Evolutionary conservation across 2,329 filamentous ascomycete genomes (phyloP).

Genomic region (Ophiostoma himal-ulmi): DNA sequence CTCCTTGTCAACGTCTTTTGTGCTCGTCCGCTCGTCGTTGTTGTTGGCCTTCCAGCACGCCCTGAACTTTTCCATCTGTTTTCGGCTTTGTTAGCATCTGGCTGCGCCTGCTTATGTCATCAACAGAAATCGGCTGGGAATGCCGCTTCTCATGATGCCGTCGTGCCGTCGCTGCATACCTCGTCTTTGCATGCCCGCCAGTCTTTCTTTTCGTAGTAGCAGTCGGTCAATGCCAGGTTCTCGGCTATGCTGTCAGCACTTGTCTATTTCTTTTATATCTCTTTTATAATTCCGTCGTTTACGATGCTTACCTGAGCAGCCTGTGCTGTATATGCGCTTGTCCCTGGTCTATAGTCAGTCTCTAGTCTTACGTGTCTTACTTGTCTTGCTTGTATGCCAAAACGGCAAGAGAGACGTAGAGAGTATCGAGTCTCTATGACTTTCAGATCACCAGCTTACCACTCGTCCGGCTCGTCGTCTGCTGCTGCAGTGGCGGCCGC

Average conservation of each 20-base stretch:
- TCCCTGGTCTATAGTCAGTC: constrained; percentile 57
- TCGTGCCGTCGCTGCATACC: constrained; percentile 42
- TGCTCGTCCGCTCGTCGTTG: constrained; percentile 75
- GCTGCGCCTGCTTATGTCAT: not conserved
- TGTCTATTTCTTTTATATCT: not conserved
- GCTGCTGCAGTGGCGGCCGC: constrained; percentile 34
- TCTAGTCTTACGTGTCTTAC: constrained; percentile 14
- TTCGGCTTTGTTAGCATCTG: constrained; percentile 4
- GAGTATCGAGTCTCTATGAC: no score
- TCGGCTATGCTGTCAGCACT: constrained; percentile 55
- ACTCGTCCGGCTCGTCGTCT: constrained; percentile 88
- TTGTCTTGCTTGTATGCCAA: not conserved
- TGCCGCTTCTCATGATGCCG: no score
- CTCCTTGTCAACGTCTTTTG: constrained; percentile 53
- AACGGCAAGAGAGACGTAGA: not conserved
- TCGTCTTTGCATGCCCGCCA: constrained; percentile 86
- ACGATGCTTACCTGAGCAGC: constrained; percentile 64
- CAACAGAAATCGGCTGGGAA: not conserved
- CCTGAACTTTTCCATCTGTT: constrained; percentile 81
- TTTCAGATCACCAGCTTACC: constrained; percentile 50
- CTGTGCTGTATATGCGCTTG: constrained; percentile 94
- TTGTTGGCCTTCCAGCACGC: constrained; percentile 87
- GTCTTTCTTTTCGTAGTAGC: constrained; percentile 92
- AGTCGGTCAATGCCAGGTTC: constrained; percentile 86
- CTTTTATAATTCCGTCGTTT: not conserved